Evolutionary conservation across 2,329 filamentous ascomycete genomes (phyloP).

Genomic region (Hypoxylon sp.): DNA sequence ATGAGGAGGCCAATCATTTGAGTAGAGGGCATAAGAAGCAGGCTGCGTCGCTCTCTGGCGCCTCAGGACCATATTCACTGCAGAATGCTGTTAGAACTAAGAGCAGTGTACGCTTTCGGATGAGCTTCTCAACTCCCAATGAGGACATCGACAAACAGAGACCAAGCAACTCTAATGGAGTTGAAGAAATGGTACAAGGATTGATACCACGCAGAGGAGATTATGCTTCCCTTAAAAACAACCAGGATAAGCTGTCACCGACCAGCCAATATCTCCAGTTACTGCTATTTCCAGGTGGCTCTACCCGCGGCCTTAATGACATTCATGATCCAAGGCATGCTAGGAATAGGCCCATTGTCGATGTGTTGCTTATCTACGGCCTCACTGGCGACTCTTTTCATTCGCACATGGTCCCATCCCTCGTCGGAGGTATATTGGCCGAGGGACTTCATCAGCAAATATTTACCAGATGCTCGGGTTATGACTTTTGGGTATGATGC

Average conservation of each 20-base stretch:
- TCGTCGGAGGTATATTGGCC: too few species aligned
- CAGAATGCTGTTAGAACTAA: neutral
- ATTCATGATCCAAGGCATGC: too few species aligned
- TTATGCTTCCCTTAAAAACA: neutral
- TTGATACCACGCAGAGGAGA: neutral
- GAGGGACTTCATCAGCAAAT: neutral
- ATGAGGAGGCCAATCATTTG: neutral
- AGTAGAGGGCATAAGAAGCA: neutral
- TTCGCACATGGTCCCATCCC: too few species aligned
- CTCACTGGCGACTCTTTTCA: too few species aligned
- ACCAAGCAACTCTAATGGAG: neutral
- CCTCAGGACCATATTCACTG: neutral
- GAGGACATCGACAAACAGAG: neutral
- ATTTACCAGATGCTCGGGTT: too few species aligned
- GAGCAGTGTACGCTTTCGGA: neutral
- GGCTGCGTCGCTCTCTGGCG: neutral
- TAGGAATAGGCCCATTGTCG: too few species aligned
- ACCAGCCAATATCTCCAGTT: neutral
- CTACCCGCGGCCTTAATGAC: too few species aligned
- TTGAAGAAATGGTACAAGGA: neutral
- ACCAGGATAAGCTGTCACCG: neutral
- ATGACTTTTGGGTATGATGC: neutral
- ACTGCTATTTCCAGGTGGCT: neutral
- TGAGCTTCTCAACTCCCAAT: neutral
- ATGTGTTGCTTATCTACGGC: too few species aligned